These are phyloP conservation scores for Pseudogymnoascus sp. DNA, from an alignment of 2,329 filamentous ascomycete genomes.

Conservation along the genomic window DNA sequence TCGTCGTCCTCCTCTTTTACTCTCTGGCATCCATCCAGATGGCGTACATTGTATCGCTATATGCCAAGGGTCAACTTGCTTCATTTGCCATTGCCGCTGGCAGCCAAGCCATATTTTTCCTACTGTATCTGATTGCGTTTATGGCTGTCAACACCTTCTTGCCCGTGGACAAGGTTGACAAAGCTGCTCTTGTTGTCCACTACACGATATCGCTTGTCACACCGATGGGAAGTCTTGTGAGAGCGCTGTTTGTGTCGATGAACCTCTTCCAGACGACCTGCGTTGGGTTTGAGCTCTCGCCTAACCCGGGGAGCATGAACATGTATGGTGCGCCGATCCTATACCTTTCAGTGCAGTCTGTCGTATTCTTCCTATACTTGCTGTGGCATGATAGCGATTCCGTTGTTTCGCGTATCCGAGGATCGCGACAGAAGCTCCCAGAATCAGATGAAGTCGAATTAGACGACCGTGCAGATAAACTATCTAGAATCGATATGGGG, in stretches of 20 bases:
- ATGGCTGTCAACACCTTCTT: conserved; percentile 66
- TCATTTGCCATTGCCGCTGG: conserved; percentile 78
- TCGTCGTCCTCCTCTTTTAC: conserved; percentile 72
- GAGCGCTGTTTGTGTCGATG: conserved; percentile 65
- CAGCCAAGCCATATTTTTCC: conserved; percentile 62
- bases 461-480: conserved; percentile 55
- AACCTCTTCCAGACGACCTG: conserved; percentile 82
- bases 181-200: conserved; percentile 58
- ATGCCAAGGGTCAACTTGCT: conserved; percentile 68
- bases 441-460: conserved; percentile 15
- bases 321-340: conserved; percentile 78
- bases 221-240: conserved; percentile 66
- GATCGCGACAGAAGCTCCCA: conserved; percentile 11
- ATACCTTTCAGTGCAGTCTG: conserved; percentile 67
- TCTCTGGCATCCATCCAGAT: conserved; percentile 68
- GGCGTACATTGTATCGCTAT: conserved; percentile 73
- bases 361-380: conserved; percentile 62
- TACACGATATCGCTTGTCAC: conserved; percentile 67
- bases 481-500: conserved; percentile 47
- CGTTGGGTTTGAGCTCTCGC: conserved; percentile 50
- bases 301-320: conserved; percentile 60
- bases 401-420: conserved; percentile 43
- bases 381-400: conserved; percentile 76
- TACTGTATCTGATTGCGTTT: conserved; percentile 64
- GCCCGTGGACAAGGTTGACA: conserved; percentile 59